Evolutionary conservation across 805 yeast genomes (phyloP).

Genomic region (Wickerhamiella cacticola): DNA sequence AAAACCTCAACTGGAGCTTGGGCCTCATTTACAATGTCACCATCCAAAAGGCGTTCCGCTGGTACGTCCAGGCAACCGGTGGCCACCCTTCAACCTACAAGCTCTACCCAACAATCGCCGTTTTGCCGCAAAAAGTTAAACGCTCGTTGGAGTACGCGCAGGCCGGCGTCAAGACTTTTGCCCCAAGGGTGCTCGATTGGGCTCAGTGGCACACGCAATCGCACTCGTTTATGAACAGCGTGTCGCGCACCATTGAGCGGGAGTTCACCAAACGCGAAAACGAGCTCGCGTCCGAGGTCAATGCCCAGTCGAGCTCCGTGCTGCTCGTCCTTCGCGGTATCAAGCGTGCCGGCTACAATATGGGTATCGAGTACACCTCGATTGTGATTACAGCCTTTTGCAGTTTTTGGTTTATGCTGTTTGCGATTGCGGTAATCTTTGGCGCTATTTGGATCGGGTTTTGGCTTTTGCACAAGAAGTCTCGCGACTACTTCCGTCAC

Average conservation of each 20-base stretch:
- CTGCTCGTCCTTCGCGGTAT: constrained; percentile 75
- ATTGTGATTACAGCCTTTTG: constrained; percentile 81
- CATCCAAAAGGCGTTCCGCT: constrained; percentile 76
- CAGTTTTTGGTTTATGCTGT: constrained; percentile 66
- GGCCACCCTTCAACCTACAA: constrained; percentile 66
- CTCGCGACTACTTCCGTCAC: constrained; percentile 8
- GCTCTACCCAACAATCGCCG: constrained; percentile 44
- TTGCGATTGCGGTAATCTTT: constrained; percentile 52
- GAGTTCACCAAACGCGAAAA: constrained; percentile 16
- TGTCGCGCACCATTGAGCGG: neutral
- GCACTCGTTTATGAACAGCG: neutral
- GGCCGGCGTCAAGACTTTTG: constrained; percentile 35
- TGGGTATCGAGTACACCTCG: constrained; percentile 70
- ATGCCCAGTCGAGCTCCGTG: constrained; percentile 22
- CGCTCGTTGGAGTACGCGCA: constrained; percentile 29
- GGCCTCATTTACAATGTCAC: constrained; percentile 68
- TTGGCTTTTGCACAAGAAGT: constrained; percentile 15
- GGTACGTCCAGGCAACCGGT: constrained; percentile 94
- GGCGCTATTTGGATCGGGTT: constrained; percentile 42
- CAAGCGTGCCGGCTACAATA: constrained; percentile 64
- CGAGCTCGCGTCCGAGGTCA: constrained; percentile 18
- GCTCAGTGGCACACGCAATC: constrained; percentile 3
- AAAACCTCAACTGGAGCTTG: constrained; percentile 90
- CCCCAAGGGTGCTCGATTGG: constrained; percentile 15
- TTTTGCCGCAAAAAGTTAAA: constrained; percentile 57